These are phyloP conservation scores for Tolypocladium amazonense DNA, from an alignment of 2,329 filamentous ascomycete species.

Conservation along the genomic window DNA sequence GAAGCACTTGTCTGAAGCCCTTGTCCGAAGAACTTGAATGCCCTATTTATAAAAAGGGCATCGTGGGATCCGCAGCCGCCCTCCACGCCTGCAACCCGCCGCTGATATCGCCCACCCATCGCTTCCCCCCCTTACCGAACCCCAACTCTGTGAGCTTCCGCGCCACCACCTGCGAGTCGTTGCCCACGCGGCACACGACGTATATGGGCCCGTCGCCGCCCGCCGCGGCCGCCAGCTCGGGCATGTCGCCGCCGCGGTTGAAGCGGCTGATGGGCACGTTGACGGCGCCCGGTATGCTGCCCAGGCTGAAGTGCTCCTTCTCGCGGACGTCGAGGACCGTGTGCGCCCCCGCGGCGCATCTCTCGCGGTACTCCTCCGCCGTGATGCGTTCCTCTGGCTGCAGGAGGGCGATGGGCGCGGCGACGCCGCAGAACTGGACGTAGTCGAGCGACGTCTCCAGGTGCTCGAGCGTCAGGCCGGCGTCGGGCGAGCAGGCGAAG, in stretches of 20 bases:
- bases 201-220: constrained; percentile 46
- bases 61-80: constrained; percentile 47
- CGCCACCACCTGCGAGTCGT: constrained; percentile 66
- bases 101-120: constrained; percentile 58
- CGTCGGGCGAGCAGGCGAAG: constrained; percentile 59
- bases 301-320: constrained; percentile 74
- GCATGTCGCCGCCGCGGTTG: constrained; percentile 28
- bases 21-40: too few relatives aligned
- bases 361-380: constrained; percentile 44
- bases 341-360: constrained; percentile 22
- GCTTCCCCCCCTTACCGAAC: constrained; percentile 36
- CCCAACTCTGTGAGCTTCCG: constrained; percentile 54
- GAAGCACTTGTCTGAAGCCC: too few relatives aligned
- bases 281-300: constrained; percentile 61
- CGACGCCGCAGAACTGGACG: constrained; percentile 69
- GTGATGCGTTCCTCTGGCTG: constrained; percentile 56
- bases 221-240: constrained; percentile 1
- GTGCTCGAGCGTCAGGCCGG: constrained; percentile 47
- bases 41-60: constrained; percentile 37
- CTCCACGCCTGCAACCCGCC: constrained; percentile 69
- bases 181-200: constrained; percentile 63
- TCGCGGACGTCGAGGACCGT: constrained; percentile 76
- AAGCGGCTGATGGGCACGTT: constrained; percentile 54
- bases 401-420: constrained; percentile 44
- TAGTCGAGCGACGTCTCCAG: constrained; percentile 66